These are phyloP conservation scores for Cercospora zeina DNA, from an alignment of 2,329 filamentous ascomycete genomes.

Conservation along the genomic window DNA sequence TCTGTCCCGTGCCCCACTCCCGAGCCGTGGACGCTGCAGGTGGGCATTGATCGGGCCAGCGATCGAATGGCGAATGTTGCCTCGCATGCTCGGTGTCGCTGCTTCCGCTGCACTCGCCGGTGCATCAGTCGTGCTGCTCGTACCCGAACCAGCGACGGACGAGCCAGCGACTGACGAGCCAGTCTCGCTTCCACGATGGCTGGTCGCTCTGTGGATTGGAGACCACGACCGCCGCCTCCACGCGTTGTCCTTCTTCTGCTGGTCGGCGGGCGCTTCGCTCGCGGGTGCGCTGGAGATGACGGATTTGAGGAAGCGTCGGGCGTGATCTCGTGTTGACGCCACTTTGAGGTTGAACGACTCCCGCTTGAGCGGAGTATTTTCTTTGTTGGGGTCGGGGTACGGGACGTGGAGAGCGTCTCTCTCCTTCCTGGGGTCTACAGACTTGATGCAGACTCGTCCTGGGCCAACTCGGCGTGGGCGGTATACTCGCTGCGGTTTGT, in stretches of 20 bases:
- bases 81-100: slow-evolving; percentile 41
- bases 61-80: slow-evolving; percentile 44
- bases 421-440: slow-evolving; percentile 50
- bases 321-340: slow-evolving; percentile 53
- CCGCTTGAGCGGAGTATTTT: slow-evolving; percentile 21
- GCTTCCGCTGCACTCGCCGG: background rate
- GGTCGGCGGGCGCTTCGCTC: slow-evolving; percentile 12
- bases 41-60: slow-evolving; percentile 44
- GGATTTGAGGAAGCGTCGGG: slow-evolving; percentile 52
- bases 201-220: slow-evolving; percentile 31
- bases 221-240: slow-evolving; percentile 39
- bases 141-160: background rate
- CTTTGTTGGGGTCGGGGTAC: slow-evolving; percentile 21
- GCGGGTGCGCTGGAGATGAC: slow-evolving; percentile 41
- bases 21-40: slow-evolving; percentile 45
- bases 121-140: slow-evolving; percentile 17
- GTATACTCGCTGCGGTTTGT: slow-evolving; percentile 44
- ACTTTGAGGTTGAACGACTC: slow-evolving; percentile 46
- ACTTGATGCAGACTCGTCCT: slow-evolving; percentile 59
- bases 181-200: slow-evolving; percentile 28
- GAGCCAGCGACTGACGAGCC: slow-evolving; percentile 14
- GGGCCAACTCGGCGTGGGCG: slow-evolving; percentile 56
- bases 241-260: slow-evolving; percentile 23
- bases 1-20: slow-evolving; percentile 44
- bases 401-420: slow-evolving; percentile 28